Conservation (phyloP, 345 rosid genomes). For the Anacardium occidentale region DNA sequence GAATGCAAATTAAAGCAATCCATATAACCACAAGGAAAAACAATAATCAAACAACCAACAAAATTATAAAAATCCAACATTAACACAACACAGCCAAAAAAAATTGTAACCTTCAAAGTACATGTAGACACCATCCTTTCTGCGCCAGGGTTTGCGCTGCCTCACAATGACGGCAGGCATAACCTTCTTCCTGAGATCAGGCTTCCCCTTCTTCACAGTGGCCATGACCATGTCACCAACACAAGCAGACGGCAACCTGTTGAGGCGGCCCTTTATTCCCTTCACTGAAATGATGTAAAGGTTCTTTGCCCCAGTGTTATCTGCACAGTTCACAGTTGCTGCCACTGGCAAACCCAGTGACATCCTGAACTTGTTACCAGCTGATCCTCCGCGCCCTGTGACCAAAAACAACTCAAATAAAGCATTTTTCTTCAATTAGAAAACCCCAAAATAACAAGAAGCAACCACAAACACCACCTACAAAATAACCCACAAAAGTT, state of each 20-base stretch:
- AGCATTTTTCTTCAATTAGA: neutral
- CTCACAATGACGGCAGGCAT: constrained; percentile 93
- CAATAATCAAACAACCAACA: neutral
- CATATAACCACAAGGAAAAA: neutral
- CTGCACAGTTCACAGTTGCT: constrained; percentile 97
- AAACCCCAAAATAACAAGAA: neutral
- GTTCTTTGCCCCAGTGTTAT: constrained; percentile 95
- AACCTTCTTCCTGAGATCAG: constrained; percentile 92
- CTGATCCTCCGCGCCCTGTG: constrained; percentile 88
- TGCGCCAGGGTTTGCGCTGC: constrained; percentile 95
- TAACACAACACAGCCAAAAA: neutral
- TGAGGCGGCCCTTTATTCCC: constrained; percentile 89
- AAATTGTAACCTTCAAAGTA: constrained; percentile 66
- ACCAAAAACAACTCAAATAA: neutral
- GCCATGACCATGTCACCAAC: constrained; percentile 99
- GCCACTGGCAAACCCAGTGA: constrained; percentile 98
- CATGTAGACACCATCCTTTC: constrained; percentile 98
- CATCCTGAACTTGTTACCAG: constrained; percentile 95
- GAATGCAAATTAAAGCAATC: neutral
- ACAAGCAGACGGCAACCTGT: constrained; percentile 88
- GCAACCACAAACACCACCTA: neutral
- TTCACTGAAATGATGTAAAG: constrained; percentile 92
- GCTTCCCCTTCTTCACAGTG: constrained; percentile 91
- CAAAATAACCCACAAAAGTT: neutral
- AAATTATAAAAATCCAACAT: neutral